Evolutionary conservation across 371 early-diverging fungal genomes (phyloP).

Genomic region (Mucor irregularis): DNA sequence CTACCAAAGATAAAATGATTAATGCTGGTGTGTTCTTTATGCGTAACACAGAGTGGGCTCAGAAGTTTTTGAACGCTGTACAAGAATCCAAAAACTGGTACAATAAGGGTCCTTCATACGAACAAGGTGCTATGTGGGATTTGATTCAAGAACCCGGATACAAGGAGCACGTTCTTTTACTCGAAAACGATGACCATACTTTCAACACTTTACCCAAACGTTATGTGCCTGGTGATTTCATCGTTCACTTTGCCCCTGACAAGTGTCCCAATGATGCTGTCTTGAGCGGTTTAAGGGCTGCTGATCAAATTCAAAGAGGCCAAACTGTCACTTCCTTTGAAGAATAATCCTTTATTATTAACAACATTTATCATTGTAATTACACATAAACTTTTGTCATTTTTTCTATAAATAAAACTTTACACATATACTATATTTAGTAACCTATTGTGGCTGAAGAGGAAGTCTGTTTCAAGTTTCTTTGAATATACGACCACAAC

Average conservation of each 20-base stretch:
- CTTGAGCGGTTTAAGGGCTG: constrained; percentile 47
- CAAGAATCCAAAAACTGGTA: constrained; percentile 53
- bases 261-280: constrained; percentile 63
- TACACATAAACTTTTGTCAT: background rate
- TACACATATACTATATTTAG: too few relatives aligned
- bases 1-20: constrained; percentile 48
- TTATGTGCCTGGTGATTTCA: constrained; percentile 58
- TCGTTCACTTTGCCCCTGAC: constrained; percentile 67
- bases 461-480: too few relatives aligned
- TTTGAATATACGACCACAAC: too few relatives aligned
- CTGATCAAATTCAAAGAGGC: constrained; percentile 33
- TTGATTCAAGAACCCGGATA: constrained; percentile 40
- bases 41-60: constrained; percentile 62
- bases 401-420: background rate
- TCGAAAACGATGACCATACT: constrained; percentile 58
- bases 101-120: constrained; percentile 47
- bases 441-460: too few relatives aligned
- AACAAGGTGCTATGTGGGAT: constrained; percentile 68
- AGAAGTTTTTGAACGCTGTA: constrained; percentile 51
- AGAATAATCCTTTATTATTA: too few relatives aligned
- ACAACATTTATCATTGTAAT: constrained; percentile 21
- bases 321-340: constrained; percentile 25
- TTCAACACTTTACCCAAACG: constrained; percentile 61
- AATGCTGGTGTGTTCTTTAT: constrained; percentile 69
- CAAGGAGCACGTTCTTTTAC: constrained; percentile 37